A percentile compares a stretch with the other conserved stretches of the same genome.
These are phyloP conservation scores for Leonotis leonurus DNA, from an alignment of 257 asterid species.

Conservation along the genomic window DNA sequence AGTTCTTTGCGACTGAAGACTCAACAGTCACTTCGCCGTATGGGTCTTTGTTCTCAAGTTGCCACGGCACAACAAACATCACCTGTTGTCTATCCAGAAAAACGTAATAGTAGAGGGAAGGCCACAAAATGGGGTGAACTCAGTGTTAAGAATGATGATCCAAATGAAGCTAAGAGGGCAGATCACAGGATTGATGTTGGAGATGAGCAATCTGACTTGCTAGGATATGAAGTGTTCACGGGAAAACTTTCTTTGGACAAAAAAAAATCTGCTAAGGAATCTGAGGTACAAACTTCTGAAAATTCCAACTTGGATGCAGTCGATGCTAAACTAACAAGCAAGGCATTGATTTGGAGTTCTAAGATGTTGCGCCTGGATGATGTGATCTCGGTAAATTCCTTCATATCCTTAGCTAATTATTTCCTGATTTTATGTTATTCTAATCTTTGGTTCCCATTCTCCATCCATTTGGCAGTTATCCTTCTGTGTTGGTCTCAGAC, in stretches of 20 bases:
- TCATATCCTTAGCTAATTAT: background rate
- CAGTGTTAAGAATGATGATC: conserved; percentile 36
- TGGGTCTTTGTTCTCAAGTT: conserved; percentile 83
- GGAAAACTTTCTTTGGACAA: conserved; percentile 70
- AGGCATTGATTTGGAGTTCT: conserved; percentile 83
- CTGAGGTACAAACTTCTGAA: conserved; percentile 48
- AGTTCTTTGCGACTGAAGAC: conserved; percentile 65
- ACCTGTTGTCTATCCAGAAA: conserved; percentile 85
- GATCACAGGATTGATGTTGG: conserved; percentile 87
- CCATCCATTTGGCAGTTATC: conserved; percentile 61
- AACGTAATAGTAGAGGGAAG: conserved; percentile 65
- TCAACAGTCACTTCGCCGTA: conserved; percentile 83
- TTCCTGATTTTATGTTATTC: conserved; percentile 13
- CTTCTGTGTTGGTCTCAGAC: conserved; percentile 77
- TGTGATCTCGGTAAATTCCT: conserved; percentile 64
- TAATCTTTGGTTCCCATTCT: conserved; percentile 15
- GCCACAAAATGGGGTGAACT: conserved; percentile 31
- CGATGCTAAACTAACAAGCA: conserved; percentile 88
- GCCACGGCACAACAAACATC: conserved; percentile 79
- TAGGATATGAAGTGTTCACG: conserved; percentile 73
- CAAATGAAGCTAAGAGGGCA: conserved; percentile 42
- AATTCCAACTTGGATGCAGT: conserved; percentile 42
- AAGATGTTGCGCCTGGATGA: conserved; percentile 61
- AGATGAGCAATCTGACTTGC: conserved; percentile 82
- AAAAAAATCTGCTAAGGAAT: conserved; percentile 40